Evolutionary conservation across 2,329 filamentous ascomycete genomes (phyloP).

Genomic region (Claviceps paspali): DNA sequence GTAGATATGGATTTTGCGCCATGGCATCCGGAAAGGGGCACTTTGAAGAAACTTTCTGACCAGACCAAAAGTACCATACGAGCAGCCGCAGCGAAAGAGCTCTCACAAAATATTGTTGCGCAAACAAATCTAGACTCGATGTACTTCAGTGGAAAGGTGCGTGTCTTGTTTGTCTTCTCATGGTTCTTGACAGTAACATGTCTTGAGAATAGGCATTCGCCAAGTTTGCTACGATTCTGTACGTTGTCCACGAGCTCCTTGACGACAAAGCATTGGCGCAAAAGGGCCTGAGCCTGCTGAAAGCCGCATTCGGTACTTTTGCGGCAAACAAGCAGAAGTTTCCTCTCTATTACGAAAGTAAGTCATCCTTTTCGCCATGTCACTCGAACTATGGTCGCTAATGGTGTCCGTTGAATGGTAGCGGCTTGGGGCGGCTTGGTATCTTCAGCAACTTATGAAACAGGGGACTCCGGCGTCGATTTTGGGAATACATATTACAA

Average conservation of each 20-base stretch:
- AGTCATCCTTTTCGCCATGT: constrained; percentile 12
- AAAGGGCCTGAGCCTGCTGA: constrained; percentile 44
- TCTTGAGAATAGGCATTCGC: constrained; percentile 40
- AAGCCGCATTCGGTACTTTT: constrained; percentile 51
- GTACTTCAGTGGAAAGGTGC: constrained; percentile 80
- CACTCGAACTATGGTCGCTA: not conserved
- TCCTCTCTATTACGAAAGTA: constrained; percentile 49
- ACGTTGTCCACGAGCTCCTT: constrained; percentile 48
- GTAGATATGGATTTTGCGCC: constrained; percentile 62
- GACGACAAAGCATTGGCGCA: constrained; percentile 41
- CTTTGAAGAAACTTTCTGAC: constrained; percentile 30
- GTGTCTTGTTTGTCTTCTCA: constrained; percentile 1
- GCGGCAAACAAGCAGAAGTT: constrained; percentile 51
- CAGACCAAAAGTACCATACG: constrained; percentile 44
- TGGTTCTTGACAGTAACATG: not conserved
- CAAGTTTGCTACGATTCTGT: constrained; percentile 59
- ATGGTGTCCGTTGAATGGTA: constrained; percentile 11
- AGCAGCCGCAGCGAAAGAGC: constrained; percentile 52
- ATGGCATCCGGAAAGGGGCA: constrained; percentile 45
- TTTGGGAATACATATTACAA: constrained; percentile 87
- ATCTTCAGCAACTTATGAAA: constrained; percentile 57
- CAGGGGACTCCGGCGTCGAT: constrained; percentile 54
- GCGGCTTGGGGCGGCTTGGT: constrained; percentile 67
- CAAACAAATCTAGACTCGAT: constrained; percentile 70
- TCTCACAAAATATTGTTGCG: constrained; percentile 57